Evolutionary conservation across 306 rosid species (phyloP).

Genomic region (Citrullus mucosospermus): DNA sequence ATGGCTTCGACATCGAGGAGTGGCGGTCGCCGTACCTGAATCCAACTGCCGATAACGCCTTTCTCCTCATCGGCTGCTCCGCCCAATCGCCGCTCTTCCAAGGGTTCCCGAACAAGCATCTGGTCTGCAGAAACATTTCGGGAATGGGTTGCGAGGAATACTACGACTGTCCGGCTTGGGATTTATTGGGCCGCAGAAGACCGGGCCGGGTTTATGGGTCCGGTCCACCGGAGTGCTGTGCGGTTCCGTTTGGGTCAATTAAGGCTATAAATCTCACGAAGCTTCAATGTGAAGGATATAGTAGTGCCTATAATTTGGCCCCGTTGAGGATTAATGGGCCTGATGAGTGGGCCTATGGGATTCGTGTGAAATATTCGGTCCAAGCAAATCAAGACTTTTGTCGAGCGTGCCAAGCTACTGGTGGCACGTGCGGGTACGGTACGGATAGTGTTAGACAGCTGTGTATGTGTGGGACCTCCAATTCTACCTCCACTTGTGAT

Average conservation of each 20-base stretch:
- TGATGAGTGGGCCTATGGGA: slow-evolving; percentile 67
- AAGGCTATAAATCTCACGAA: slow-evolving; percentile 60
- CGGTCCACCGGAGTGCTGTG: slow-evolving; percentile 84
- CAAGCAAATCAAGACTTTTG: slow-evolving; percentile 70
- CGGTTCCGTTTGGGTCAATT: slow-evolving; percentile 51
- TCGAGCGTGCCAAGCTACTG: slow-evolving; percentile 75
- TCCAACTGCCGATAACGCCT: slow-evolving; percentile 65
- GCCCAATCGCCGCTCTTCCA: slow-evolving; percentile 77
- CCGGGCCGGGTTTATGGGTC: slow-evolving; percentile 40
- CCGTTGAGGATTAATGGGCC: slow-evolving; percentile 73
- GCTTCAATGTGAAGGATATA: slow-evolving; percentile 84
- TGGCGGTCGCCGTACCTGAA: slow-evolving; percentile 77
- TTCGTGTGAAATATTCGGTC: slow-evolving; percentile 71
- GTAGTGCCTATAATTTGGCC: slow-evolving; percentile 81
- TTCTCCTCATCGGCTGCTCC: slow-evolving; percentile 89
- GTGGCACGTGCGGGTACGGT: slow-evolving; percentile 83
- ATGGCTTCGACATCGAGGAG: slow-evolving; percentile 62
- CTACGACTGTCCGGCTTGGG: slow-evolving; percentile 83
- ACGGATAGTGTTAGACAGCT: slow-evolving; percentile 51
- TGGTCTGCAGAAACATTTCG: slow-evolving; percentile 79
- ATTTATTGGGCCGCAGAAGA: slow-evolving; percentile 40
- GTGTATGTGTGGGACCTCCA: slow-evolving; percentile 64
- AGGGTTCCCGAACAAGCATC: slow-evolving; percentile 81
- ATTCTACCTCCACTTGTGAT: slow-evolving; percentile 84
- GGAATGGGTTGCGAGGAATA: slow-evolving; percentile 92